Evolutionary conservation across 352 stramenopile species (phyloP).

Genomic region (Phytophthora cryptogea): DNA sequence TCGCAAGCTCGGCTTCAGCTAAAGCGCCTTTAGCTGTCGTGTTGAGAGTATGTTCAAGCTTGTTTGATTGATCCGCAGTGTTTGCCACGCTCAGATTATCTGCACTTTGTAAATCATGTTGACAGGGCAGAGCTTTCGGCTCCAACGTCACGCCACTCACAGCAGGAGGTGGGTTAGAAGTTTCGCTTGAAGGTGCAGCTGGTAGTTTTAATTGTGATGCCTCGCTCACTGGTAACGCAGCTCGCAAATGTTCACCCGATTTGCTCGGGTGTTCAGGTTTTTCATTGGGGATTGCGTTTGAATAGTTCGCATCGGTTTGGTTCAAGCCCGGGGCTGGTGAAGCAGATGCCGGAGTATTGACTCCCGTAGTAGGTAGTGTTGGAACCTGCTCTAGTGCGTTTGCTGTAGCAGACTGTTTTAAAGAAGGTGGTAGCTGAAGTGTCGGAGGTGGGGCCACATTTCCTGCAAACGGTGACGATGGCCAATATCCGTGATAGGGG

Average conservation of each 20-base stretch:
- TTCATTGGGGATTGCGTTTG: constrained; percentile 9
- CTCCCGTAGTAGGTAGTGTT: background rate
- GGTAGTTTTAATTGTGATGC: background rate
- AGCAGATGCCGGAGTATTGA: background rate
- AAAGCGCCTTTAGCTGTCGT: constrained; percentile 61
- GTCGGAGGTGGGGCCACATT: constrained; percentile 10
- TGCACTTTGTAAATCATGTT: constrained; percentile 2
- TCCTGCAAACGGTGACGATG: constrained; percentile 25
- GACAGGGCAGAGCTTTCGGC: constrained; percentile 3
- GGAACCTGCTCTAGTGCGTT: background rate
- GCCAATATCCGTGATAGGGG: constrained; percentile 35
- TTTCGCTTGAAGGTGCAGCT: background rate
- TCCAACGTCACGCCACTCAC: background rate
- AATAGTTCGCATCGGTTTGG: background rate
- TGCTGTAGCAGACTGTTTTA: constrained; percentile 3
- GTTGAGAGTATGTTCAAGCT: constrained; percentile 43
- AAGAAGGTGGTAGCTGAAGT: constrained; percentile 19
- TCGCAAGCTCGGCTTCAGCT: constrained; percentile 73
- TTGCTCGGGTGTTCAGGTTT: background rate
- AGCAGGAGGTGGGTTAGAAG: constrained; percentile 1
- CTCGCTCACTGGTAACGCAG: constrained; percentile 6
- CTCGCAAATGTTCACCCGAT: constrained; percentile 8
- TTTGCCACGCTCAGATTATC: background rate
- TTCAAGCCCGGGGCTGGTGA: background rate
- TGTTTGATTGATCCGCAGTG: constrained; percentile 10